Base-by-base conservation (phyloP, 495 filamentous ascomycete species). In the Penicillium mononematosum region DNA sequence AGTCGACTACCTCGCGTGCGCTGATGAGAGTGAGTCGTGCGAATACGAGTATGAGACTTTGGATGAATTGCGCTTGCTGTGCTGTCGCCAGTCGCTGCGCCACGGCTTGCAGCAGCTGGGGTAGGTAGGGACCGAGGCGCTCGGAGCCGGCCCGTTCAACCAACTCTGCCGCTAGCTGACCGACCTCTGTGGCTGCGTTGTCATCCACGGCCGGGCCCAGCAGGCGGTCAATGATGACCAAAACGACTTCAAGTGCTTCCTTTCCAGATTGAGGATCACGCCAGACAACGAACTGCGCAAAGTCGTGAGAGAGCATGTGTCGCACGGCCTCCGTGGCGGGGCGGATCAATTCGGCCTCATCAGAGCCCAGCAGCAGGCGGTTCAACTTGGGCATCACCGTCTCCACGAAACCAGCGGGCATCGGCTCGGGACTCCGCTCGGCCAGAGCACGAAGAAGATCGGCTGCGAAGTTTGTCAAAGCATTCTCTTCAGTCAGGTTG, bases 141-240 rank as follows among this genome's bases (percentile, higher is more conserved):
- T 96, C 92, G 24, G 87, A 84, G 31, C 92, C 91, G 38, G 93
- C 94, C 68, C 89, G 92, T 72, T 98, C 95, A 7, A 98, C 95
- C 56, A 98, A 75, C 67, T 96, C 94, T 0, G 92, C 94, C 1
- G 94, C 94, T 48, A 98, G 81, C 27, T 92, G 90, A 56, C 94
- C 94, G 25, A 98, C 92, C 74, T 98, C 95, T 7, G 90, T 88
- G n/a, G 95, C 94, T 8, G 91, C 89, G 52, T 89, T 89, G 61
- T 98, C 94, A 50, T 92, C 88, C 29, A 97, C 85, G 2, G 81
- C 71, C 0, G 90, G 88, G 1, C 88, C 85, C 20, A 98, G 81
- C 5, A 98, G 80, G n/a, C 92, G 88, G 69, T 96, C 94, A 62
- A 98, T 93, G 62, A 98, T 93, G 51, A 90, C 78, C 42, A 98